phyloP scores from a whole-genome alignment of 495 filamentous ascomycete genomes.

The Talaromyces wortmannii region DNA sequence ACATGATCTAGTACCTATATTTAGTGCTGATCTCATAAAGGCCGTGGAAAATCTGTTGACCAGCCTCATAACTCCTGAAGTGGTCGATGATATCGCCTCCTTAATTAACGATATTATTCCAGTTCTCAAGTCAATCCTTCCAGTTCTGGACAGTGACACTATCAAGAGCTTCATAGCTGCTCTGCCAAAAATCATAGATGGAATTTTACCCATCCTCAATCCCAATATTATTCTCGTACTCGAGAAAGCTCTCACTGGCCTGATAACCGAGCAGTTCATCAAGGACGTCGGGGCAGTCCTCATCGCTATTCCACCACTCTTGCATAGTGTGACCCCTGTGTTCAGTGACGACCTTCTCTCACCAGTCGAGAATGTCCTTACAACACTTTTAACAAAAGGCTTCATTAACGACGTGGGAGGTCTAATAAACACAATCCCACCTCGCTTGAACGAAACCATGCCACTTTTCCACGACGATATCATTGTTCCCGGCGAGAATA shows the following conservation, averaged over 20 bases:
- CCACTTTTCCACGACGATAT: background rate
- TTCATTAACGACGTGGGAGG: background rate
- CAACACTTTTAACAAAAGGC: background rate
- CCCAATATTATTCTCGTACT: no score
- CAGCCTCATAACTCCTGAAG: background rate
- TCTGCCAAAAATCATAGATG: background rate
- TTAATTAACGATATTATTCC: no score
- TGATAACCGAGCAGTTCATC: background rate
- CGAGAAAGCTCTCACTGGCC: no score
- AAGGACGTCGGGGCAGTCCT: background rate
- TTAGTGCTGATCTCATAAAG: background rate
- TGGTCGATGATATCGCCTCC: background rate
- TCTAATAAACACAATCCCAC: background rate
- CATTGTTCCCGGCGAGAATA: background rate
- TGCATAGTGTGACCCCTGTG: background rate
- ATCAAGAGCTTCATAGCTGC: background rate
- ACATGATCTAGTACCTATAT: background rate
- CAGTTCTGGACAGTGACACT: background rate
- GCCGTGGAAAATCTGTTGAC: background rate
- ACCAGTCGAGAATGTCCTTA: background rate
- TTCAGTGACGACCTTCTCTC: background rate
- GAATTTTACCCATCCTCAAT: background rate
- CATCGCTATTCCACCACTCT: background rate
- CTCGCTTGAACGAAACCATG: background rate
- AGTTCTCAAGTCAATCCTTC: no score